phyloP scores from a whole-genome alignment of 2,329 filamentous ascomycete genomes.

The Zelopaecilomyces penicillatus region DNA sequence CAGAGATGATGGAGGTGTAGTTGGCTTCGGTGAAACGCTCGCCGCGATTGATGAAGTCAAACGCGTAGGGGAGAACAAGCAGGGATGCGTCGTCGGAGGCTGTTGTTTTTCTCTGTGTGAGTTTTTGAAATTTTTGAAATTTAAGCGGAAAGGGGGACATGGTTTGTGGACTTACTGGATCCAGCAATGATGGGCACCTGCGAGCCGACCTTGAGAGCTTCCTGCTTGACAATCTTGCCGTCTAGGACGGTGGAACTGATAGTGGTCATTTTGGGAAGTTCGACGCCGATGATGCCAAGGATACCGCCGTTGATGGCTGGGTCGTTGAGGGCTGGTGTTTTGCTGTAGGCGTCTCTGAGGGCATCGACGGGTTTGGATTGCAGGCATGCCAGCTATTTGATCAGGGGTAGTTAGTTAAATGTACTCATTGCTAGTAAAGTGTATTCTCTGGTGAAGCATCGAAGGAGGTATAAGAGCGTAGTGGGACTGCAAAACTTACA shows the following conservation, averaged over 20 bases:
- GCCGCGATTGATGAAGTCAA: background rate
- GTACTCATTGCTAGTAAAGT: background rate
- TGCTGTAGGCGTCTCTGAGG: constrained; percentile 2
- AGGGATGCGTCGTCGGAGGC: constrained; percentile 9
- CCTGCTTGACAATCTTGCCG: constrained; percentile 7
- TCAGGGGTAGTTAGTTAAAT: background rate
- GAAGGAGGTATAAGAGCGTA: no score
- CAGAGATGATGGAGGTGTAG: constrained; percentile 9
- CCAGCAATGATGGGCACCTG: constrained; percentile 10
- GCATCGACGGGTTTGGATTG: constrained; percentile 7
- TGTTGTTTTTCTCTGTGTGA: background rate
- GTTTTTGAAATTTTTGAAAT: background rate
- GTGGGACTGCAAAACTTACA: background rate
- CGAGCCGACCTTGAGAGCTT: constrained; percentile 9
- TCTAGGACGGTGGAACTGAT: constrained; percentile 6
- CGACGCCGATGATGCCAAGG: constrained; percentile 3
- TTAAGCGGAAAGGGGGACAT: background rate
- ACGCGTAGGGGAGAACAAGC: constrained; percentile 7
- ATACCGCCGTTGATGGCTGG: constrained; percentile 1
- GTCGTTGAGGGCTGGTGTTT: constrained; percentile 6
- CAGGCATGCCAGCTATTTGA: constrained; percentile 1
- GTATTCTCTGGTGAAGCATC: no score
- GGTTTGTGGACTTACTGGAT: background rate
- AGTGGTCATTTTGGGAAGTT: constrained; percentile 9
- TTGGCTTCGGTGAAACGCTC: constrained; percentile 7